Evolutionary conservation across 495 filamentous ascomycete species (phyloP).

Genomic region (Aspergillus bertholletiae): DNA sequence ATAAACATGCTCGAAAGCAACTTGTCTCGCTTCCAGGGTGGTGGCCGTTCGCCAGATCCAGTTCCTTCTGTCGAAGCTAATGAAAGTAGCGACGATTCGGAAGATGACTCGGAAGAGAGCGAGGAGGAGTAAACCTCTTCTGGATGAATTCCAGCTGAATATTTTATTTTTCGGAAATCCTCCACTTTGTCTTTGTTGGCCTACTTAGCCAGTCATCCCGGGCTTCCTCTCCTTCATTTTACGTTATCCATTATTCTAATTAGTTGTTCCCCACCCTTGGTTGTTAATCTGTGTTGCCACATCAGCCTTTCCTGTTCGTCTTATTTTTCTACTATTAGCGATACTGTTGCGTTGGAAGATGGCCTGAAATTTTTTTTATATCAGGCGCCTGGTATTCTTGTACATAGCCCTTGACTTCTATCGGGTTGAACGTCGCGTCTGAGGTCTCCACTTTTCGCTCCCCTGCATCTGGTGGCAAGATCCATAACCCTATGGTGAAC

Average conservation of each 20-base stretch:
- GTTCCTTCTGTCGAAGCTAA: constrained; percentile 44
- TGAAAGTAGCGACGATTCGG: constrained; percentile 48
- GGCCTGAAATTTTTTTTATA: not conserved
- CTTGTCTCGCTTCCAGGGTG: constrained; percentile 46
- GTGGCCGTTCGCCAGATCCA: constrained; percentile 37
- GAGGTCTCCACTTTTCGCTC: not conserved
- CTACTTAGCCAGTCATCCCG: constrained; percentile 5
- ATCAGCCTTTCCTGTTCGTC: not conserved
- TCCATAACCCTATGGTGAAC: not conserved
- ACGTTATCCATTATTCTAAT: constrained; percentile 1
- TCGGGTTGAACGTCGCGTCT: constrained; percentile 5
- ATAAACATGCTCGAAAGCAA: constrained; percentile 72
- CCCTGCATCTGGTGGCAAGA: not conserved
- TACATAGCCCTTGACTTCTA: constrained; percentile 9
- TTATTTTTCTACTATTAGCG: constrained; percentile 10
- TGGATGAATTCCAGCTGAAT: not conserved
- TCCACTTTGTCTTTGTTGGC: not conserved
- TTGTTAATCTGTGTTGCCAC: not conserved
- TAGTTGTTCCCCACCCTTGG: constrained; percentile 15
- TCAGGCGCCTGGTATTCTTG: constrained; percentile 5
- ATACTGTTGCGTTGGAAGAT: constrained; percentile 8
- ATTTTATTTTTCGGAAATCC: not conserved
- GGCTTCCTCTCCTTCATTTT: not conserved
- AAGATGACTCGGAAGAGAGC: constrained; percentile 53
- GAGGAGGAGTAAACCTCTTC: constrained; percentile 46